Evolutionary conservation across 768 basidiomycete genomes (phyloP).

Genomic region (Termitomyces titanicus): DNA sequence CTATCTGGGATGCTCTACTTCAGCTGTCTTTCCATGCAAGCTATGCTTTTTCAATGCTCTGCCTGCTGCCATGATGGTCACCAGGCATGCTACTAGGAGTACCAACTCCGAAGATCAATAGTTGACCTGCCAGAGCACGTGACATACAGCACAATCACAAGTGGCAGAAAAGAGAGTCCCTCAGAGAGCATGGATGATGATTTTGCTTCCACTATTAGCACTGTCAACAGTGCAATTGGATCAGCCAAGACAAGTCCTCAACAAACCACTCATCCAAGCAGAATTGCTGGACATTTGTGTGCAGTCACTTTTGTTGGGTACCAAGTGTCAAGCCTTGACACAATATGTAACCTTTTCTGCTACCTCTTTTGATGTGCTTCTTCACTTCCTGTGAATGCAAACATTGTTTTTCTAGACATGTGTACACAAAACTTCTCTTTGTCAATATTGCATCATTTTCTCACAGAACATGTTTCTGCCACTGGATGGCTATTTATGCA

Average conservation of each 20-base stretch:
- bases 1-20: constrained; percentile 53
- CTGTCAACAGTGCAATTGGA: constrained; percentile 18
- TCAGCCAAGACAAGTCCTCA: constrained; percentile 17
- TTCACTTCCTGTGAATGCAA: background rate
- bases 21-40: constrained; percentile 75
- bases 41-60: constrained; percentile 69
- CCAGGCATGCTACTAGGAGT: constrained; percentile 69
- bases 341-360: background rate
- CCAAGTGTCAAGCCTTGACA: constrained; percentile 24
- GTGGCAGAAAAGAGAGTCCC: constrained; percentile 12
- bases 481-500: background rate
- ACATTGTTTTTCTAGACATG: background rate
- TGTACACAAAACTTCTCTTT: background rate
- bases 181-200: constrained; percentile 24
- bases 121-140: constrained; percentile 35
- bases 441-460: background rate
- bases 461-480: background rate
- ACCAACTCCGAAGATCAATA: constrained; percentile 60
- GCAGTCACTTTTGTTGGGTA: constrained; percentile 81
- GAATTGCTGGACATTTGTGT: constrained; percentile 58
- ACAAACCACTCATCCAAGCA: constrained; percentile 9
- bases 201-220: constrained; percentile 15
- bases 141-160: constrained; percentile 8
- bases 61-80: constrained; percentile 82
- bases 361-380: background rate